Evolutionary conservation across 805 yeast species (phyloP), one percentile per base, ranked within the genome.

Genomic region (Candida succiphila): DNA sequence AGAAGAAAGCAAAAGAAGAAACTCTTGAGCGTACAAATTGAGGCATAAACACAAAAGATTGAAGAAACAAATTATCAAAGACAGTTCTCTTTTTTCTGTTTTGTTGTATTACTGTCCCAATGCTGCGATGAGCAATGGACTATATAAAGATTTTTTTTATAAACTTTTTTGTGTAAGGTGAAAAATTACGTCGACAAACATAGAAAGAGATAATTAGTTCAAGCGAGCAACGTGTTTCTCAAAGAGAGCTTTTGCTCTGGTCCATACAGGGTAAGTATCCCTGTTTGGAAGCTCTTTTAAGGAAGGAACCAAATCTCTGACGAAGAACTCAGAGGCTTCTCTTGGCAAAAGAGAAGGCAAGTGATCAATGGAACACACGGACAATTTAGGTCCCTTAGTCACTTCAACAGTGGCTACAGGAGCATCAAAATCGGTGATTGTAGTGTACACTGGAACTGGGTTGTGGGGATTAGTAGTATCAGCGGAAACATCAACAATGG

Each of bases 381-480:
- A 82, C 49, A 92, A 63, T 56, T 80, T 80, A 42, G 95, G 94
- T 37, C 95, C 95, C 23, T 60, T 65, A 19, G 79, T 67, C 25
- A 92, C 78, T 40, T 78, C 75, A 27, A 89, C 98, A 7, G 61
- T 58, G 30, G 85, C 96, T 3, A 96, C 88, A 43, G 98, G 99
- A 48, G 85, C 74, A 44, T 74, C 72, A 67, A 92, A 92, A 6
- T 80, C 87, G 20, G 98, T 89, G 37, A 95, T 94, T 44, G 85
- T 68, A 17, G 75, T 66, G 61, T 92, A 94, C 35, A 92, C 89
- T 40, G 99, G 98, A 38, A 92, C 74, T 37, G 99, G 99, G 65
- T 92, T 92, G 68, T 87, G 89, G 40, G 96, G 96, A 61, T 92
- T 92, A 35, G 98, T 92, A 31, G 97, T 92, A 63, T 92, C 99